phyloP scores from a whole-genome alignment of 2,329 filamentous ascomycete species.

The Colletotrichum shisoi region DNA sequence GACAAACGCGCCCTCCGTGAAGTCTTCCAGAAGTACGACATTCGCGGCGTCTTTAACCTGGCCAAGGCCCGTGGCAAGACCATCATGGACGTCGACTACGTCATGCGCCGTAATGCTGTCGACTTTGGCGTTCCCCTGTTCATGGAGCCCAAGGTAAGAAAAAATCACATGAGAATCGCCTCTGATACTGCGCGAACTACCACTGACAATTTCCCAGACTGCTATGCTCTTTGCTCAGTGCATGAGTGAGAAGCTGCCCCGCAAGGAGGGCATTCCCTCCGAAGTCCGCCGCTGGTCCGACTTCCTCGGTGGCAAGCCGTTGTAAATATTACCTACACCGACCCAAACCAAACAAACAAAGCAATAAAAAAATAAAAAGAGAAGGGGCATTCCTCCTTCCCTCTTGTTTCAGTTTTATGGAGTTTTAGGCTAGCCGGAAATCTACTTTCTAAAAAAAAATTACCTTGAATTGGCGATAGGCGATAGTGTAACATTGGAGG shows the following conservation, averaged over 20 bases:
- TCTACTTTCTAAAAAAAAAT: slow-evolving; percentile 11
- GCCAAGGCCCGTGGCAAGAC: slow-evolving; percentile 84
- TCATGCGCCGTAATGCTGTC: slow-evolving; percentile 97
- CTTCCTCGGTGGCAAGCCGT: slow-evolving; percentile 86
- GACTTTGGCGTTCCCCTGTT: slow-evolving; percentile 98
- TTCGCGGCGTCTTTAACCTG: slow-evolving; percentile 94
- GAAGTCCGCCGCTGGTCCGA: slow-evolving; percentile 96
- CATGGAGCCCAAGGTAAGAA: slow-evolving; percentile 90
- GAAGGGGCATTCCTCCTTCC: not conserved
- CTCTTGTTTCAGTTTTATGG: slow-evolving; percentile 6
- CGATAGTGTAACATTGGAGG: slow-evolving; percentile 3
- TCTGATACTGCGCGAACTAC: not conserved
- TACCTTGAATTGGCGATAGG: slow-evolving; percentile 13
- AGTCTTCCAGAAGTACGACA: slow-evolving; percentile 96
- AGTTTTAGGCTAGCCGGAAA: slow-evolving; percentile 25
- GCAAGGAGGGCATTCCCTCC: slow-evolving; percentile 82
- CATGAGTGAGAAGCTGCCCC: slow-evolving; percentile 95
- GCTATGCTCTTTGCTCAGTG: slow-evolving; percentile 95
- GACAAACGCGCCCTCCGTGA: slow-evolving; percentile 95
- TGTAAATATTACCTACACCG: slow-evolving; percentile 59
- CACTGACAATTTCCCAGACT: slow-evolving; percentile 67
- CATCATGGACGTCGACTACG: slow-evolving; percentile 90
- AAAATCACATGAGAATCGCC: slow-evolving; percentile 7
- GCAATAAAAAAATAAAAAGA: not conserved
- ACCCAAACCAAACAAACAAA: not conserved